A percentile compares a stretch with the other conserved stretches of the same genome.
phyloP scores from a whole-genome alignment of 352 stramenopile species.

The Globisporangium middletonii region DNA sequence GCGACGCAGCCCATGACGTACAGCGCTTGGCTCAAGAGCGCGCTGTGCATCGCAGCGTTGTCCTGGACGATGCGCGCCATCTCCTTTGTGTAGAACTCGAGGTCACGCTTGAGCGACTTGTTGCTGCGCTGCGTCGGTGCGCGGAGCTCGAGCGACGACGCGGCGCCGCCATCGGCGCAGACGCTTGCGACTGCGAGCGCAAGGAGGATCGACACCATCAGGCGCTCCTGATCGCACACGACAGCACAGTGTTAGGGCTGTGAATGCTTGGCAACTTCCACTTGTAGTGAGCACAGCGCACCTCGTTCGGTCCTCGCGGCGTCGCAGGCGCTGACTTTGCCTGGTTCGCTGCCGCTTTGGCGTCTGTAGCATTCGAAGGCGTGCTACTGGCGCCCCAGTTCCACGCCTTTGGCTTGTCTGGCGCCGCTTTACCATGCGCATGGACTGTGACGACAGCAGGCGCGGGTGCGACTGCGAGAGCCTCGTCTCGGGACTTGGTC shows the following conservation, averaged over 20 bases:
- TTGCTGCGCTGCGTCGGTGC: slow-evolving; percentile 12
- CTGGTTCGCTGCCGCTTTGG: not conserved
- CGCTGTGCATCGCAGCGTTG: slow-evolving; percentile 16
- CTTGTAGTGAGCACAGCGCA: not conserved
- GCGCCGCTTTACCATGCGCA: not conserved
- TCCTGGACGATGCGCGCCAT: slow-evolving; percentile 29
- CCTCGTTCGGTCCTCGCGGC: slow-evolving; percentile 9
- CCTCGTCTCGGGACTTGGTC: not conserved
- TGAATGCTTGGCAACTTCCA: no score
- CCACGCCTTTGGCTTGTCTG: slow-evolving; percentile 8
- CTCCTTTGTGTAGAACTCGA: slow-evolving; percentile 78
- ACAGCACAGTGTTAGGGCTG: not conserved
- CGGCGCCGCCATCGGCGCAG: slow-evolving; percentile 14
- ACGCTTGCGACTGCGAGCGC: slow-evolving; percentile 23
- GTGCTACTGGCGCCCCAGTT: slow-evolving; percentile 7
- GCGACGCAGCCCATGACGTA: slow-evolving; percentile 36
- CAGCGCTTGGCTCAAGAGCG: slow-evolving; percentile 37
- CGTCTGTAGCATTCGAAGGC: not conserved
- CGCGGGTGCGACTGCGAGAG: not conserved
- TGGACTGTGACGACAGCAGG: not conserved
- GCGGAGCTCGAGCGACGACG: not conserved
- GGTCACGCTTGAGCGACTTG: slow-evolving; percentile 51
- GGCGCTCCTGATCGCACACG: slow-evolving; percentile 8
- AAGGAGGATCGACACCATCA: slow-evolving; percentile 29
- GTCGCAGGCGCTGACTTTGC: not conserved